Evolutionary conservation across 805 yeast genomes (phyloP), one percentile per base, ranked within the genome.

Genomic region (Lipomyces mesembrius): DNA sequence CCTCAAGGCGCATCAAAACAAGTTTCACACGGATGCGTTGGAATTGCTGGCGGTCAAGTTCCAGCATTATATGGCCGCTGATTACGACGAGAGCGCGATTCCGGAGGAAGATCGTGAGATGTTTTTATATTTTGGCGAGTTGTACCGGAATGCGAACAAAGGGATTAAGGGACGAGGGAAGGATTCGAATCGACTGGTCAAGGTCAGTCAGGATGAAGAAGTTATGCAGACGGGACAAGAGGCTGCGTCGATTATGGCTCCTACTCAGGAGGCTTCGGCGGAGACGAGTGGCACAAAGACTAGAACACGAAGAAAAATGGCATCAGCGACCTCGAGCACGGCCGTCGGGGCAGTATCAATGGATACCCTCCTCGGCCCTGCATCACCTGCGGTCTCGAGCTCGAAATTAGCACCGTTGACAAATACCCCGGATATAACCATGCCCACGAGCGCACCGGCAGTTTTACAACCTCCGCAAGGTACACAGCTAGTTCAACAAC

Each of bases 121-220:
- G 72, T 82, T 93, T 73, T 84, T 85, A 39, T 93, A 94, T 78
- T 91, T 93, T 78, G 87, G 92, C 55, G 84, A 86, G 52, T 82
- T 93, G 65, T 93, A 94, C 79, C 91, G 91, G 77, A 92, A 93
- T 76, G 86, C 95, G 57, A 93, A 93, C 75, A 86, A 91, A 74
- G 98, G 98, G 22, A 93, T 93, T 68, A 87, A 91, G 72, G 98
- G 98, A 34, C 84, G 98, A 66, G 98, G 98, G 4, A 90, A 86
- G 73, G 81, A 81, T 37, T 39, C 70, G 43, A 67, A 56, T 35
- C 63, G 61, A 51, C 55, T 64, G 60, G 71, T 62, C 22, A 60
- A 57, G 51, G 32, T 68, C 20, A 54, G 52, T 49, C 66, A 53
- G 39, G 57, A 60, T 53, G 64, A 55, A 12, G 60, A 39, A 7